Base-by-base conservation (phyloP, 305 asterid species). In the Rubia tinctorum region DNA sequence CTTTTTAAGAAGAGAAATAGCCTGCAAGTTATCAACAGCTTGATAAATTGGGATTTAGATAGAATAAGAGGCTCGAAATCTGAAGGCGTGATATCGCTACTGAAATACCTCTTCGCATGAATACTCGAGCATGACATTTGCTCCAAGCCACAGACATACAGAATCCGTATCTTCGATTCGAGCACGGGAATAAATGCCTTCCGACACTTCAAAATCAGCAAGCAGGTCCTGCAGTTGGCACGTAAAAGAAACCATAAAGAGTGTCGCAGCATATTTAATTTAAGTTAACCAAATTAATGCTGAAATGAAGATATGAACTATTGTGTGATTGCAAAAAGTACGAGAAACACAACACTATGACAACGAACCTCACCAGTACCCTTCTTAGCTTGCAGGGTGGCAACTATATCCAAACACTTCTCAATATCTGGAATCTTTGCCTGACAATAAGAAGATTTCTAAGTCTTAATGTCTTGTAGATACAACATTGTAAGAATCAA, bases 341-440 rank as follows among this genome's bases (percentile, higher is more conserved):
- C 56, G 68, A 25, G 40, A 74, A 62, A 0, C 73, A 15, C 69
- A 70, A 78, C 61, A 55, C 73, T 66, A 80, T 73, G 71, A 80
- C 47, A 78, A 91, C 97, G 60, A 79, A 94, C 98, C 98, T 94
- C 98, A 80, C 95, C 90, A 70, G 89, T 81, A 72, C 84, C 89
- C 91, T 90, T 88, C 88, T 88, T 94, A 75, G 91, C 91, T 83
- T 90, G 88, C 88, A 94, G 82, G 34, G 95, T 86, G 64, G 96
- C 87, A 75, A 94, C 97, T 44, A 94, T 80, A 56, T 89, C 97
- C 71, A 90, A 90, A 90, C 97, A 91, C 83, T 91, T 90, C 83
- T 89, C 97, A 17, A 91, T 94, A 84, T 91, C 98, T 20, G 97
- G 98, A 77, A 94, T 91, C 82, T 94, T 94, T 71, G 95, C 98